These are phyloP conservation scores for Globisporangium uncinulatum DNA, from an alignment of 352 stramenopile species.

Conservation along the genomic window DNA sequence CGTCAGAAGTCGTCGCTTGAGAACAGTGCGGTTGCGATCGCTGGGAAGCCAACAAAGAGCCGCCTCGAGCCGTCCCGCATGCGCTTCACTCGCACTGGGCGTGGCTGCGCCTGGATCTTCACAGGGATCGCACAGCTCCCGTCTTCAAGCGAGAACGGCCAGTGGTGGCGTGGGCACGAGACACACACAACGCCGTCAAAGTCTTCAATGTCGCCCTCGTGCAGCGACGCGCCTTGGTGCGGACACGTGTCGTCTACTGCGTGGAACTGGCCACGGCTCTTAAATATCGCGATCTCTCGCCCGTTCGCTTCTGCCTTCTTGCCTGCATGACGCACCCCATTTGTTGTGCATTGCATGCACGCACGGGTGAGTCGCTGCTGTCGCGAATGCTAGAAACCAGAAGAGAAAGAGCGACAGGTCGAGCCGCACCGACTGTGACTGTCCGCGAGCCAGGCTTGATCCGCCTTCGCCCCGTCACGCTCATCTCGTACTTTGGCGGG, in stretches of 20 bases:
- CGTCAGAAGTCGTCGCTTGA: constrained; percentile 75
- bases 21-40: constrained; percentile 54
- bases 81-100: constrained; percentile 47
- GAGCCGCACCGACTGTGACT: constrained; percentile 37
- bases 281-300: constrained; percentile 75
- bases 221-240: constrained; percentile 71
- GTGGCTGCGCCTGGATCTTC: constrained; percentile 48
- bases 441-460: constrained; percentile 59
- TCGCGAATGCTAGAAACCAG: too few species aligned
- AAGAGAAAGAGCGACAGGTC: too few species aligned
- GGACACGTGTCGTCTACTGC: constrained; percentile 76
- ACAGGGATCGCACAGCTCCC: constrained; percentile 56
- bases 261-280: constrained; percentile 59
- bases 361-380: neutral
- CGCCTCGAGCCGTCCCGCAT: constrained; percentile 35
- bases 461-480: constrained; percentile 64
- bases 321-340: constrained; percentile 19
- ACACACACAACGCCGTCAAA: constrained; percentile 65
- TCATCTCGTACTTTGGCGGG: constrained; percentile 65
- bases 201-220: constrained; percentile 85
- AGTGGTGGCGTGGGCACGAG: constrained; percentile 75
- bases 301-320: constrained; percentile 62
- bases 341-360: neutral
- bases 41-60: constrained; percentile 68
- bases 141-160: constrained; percentile 75